Percentiles rank a stretch among this genome's conserved stretches.
These are phyloP conservation scores for Amanita muscaria DNA, from an alignment of 768 basidiomycete species.

Conservation along the genomic window DNA sequence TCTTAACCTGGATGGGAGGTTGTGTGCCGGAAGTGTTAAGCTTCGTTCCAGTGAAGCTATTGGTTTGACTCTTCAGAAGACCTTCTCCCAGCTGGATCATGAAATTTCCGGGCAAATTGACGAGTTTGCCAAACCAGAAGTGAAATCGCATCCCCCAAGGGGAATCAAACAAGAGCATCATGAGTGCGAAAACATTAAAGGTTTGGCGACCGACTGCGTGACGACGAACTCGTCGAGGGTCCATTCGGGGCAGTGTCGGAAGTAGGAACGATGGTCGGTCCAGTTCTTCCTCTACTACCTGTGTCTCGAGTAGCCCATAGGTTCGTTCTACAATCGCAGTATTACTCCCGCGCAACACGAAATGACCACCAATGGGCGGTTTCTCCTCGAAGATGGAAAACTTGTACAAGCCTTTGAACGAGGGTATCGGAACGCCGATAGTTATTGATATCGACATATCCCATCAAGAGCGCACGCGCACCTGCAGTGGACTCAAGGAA, in stretches of 20 bases:
- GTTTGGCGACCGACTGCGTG: conserved; percentile 30
- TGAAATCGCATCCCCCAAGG: conserved; percentile 13
- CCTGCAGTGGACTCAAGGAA: conserved; percentile 33
- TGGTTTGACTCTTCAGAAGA: conserved; percentile 50
- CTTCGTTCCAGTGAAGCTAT: conserved; percentile 49
- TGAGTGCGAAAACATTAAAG: conserved; percentile 24
- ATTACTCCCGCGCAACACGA: conserved; percentile 33
- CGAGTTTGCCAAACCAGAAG: conserved; percentile 34
- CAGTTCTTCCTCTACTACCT: conserved; percentile 17
- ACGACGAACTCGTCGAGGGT: conserved; percentile 63
- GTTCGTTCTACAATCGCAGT: conserved; percentile 37
- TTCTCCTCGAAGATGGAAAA: conserved; percentile 27
- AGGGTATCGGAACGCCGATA: neutral
- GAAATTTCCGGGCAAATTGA: conserved; percentile 41
- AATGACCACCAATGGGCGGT: conserved; percentile 26
- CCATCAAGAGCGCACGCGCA: too few species aligned
- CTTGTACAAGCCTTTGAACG: conserved; percentile 27
- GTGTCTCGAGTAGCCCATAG: conserved; percentile 33
- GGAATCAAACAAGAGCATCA: conserved; percentile 18
- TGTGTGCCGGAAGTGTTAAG: conserved; percentile 52
- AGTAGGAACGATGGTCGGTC: conserved; percentile 8
- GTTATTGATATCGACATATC: neutral
- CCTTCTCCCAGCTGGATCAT: conserved; percentile 49
- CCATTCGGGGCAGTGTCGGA: conserved; percentile 13
- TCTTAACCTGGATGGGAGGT: conserved; percentile 36